These are phyloP conservation scores for Claviceps pusilla DNA, from an alignment of 2,329 filamentous ascomycete genomes.

Conservation along the genomic window DNA sequence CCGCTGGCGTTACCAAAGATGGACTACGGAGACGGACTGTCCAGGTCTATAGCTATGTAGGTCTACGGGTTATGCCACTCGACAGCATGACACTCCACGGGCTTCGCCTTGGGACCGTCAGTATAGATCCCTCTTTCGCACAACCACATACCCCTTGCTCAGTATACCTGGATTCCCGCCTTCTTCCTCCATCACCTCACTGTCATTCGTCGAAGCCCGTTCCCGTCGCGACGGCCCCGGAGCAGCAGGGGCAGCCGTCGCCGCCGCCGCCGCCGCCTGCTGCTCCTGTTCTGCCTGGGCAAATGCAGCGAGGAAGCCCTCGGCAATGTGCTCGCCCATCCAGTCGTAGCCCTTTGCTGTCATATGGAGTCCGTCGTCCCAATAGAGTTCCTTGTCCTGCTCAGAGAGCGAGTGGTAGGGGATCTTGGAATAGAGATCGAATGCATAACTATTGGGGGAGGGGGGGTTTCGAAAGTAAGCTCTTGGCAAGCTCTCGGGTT, in stretches of 20 bases:
- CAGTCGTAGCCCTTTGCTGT: slow-evolving; percentile 43
- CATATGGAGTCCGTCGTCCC: slow-evolving; percentile 48
- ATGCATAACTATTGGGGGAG: slow-evolving; percentile 22
- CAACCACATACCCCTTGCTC: slow-evolving; percentile 38
- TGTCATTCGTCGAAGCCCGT: slow-evolving; percentile 20
- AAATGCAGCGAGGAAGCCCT: slow-evolving; percentile 25
- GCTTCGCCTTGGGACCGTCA: slow-evolving; percentile 12
- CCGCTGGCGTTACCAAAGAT: background rate
- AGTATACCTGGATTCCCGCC: slow-evolving; percentile 29
- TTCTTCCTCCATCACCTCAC: slow-evolving; percentile 33
- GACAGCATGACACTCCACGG: background rate
- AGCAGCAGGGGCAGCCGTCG: background rate
- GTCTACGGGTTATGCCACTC: background rate
- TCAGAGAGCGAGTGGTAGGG: slow-evolving; percentile 37
- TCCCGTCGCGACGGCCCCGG: background rate
- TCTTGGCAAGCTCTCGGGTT: background rate
- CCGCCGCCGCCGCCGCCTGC: background rate
- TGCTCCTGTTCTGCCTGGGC: background rate
- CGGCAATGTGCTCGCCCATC: slow-evolving; percentile 43
- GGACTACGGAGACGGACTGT: background rate
- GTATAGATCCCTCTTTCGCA: slow-evolving; percentile 36
- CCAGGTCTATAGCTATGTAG: no score
- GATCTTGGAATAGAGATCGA: slow-evolving; percentile 40
- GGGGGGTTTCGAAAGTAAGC: background rate
- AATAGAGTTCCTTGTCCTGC: slow-evolving; percentile 32